Percentiles rank a stretch among this genome's conserved stretches.
Evolutionary conservation across 305 asterid species (phyloP).

Genomic region (Fraxinus paxiana): DNA sequence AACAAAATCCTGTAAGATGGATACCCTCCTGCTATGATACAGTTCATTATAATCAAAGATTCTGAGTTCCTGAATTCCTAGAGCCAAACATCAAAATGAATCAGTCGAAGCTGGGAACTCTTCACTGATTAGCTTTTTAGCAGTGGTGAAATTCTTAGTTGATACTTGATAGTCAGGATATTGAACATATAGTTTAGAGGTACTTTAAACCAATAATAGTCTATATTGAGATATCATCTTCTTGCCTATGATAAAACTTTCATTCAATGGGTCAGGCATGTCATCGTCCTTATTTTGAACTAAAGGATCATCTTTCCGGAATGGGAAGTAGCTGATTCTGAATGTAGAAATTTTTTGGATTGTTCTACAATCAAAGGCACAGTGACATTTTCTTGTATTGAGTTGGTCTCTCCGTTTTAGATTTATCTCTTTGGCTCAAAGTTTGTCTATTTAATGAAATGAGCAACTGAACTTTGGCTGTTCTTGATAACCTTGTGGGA

Average conservation of each 20-base stretch:
- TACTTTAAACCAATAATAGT: background rate
- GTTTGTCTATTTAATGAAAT: background rate
- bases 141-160: background rate
- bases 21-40: background rate
- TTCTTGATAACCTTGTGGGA: background rate
- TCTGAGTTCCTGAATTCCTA: background rate
- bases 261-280: background rate
- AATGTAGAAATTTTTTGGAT: background rate
- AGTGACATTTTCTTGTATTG: conserved; percentile 5
- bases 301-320: background rate
- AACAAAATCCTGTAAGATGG: background rate
- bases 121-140: background rate
- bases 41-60: background rate
- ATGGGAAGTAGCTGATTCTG: background rate
- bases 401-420: background rate
- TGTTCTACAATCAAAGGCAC: background rate
- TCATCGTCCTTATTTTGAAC: background rate
- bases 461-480: background rate
- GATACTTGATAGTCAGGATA: background rate
- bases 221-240: background rate
- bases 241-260: background rate
- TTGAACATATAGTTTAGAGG: background rate
- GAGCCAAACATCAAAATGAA: background rate
- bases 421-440: background rate
- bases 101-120: background rate